phyloP scores from a whole-genome alignment of 371 early-diverging fungal genomes.

The Apophysomyces trapeziformis region DNA sequence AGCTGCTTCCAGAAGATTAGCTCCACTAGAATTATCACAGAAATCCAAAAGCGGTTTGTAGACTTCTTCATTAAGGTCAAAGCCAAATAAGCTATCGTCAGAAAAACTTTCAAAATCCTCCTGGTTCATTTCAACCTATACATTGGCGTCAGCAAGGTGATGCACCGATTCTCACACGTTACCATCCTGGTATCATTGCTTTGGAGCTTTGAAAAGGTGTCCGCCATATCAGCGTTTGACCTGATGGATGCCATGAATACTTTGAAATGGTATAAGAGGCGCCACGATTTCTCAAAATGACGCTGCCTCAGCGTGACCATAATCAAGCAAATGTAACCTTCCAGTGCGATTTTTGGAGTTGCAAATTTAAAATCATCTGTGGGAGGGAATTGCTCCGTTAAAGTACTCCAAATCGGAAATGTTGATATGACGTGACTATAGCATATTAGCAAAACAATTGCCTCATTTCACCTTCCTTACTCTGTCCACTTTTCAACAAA shows the following conservation, averaged over 20 bases:
- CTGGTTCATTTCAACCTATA: constrained; percentile 42
- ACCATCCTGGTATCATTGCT: constrained; percentile 47
- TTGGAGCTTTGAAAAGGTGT: constrained; percentile 14
- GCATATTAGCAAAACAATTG: neutral
- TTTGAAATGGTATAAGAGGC: constrained; percentile 47
- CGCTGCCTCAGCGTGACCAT: constrained; percentile 53
- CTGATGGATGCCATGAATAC: constrained; percentile 44
- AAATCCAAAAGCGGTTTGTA: constrained; percentile 39
- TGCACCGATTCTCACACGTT: neutral
- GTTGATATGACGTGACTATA: constrained; percentile 42
- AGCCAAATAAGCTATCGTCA: constrained; percentile 52
- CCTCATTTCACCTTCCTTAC: constrained; percentile 21
- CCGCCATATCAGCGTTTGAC: neutral
- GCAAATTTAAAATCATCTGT: constrained; percentile 12
- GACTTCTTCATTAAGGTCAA: constrained; percentile 50
- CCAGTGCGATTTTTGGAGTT: constrained; percentile 50
- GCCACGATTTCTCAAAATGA: constrained; percentile 53
- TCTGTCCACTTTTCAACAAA: constrained; percentile 52
- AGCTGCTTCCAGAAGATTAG: constrained; percentile 43
- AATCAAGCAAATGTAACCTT: constrained; percentile 53
- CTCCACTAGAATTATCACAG: constrained; percentile 36
- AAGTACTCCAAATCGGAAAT: constrained; percentile 38
- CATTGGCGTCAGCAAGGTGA: neutral
- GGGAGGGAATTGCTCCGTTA: constrained; percentile 12
- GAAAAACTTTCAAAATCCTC: constrained; percentile 54